Conservation (phyloP, 768 basidiomycete species). For the Pulveroboletus sp. region DNA sequence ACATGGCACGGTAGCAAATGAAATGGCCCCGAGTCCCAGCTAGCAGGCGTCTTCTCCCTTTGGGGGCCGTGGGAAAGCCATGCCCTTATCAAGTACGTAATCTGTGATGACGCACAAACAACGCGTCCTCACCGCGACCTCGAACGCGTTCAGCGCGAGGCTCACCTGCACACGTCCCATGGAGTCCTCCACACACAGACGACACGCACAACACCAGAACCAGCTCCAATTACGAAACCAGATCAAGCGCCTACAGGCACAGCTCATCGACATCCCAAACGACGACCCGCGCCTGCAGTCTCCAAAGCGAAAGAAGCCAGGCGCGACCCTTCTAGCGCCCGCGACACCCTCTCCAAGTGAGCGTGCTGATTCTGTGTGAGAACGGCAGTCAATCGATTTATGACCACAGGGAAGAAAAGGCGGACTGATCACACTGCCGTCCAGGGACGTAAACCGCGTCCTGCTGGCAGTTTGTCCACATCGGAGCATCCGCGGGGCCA, state of each 20-base stretch:
- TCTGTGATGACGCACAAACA: conserved; percentile 13
- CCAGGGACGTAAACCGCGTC: conserved; percentile 19
- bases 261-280: conserved; percentile 40
- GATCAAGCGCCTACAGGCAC: conserved; percentile 53
- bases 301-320: conserved; percentile 45
- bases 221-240: conserved; percentile 50
- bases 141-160: conserved; percentile 9
- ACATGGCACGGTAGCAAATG: background rate
- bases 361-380: conserved; percentile 13
- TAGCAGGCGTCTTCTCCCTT: too few relatives aligned
- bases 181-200: conserved; percentile 50
- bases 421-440: conserved; percentile 34
- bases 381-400: background rate
- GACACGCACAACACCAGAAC: conserved; percentile 33
- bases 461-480: conserved; percentile 4
- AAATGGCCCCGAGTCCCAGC: conserved; percentile 8
- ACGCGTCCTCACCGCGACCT: conserved; percentile 13
- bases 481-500: conserved; percentile 14
- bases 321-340: conserved; percentile 39
- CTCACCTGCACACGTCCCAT: conserved; percentile 28
- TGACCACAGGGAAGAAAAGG: conserved; percentile 36
- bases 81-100: conserved; percentile 18
- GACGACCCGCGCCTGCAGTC: conserved; percentile 28
- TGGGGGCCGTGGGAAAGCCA: conserved; percentile 10
- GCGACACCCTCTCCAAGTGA: conserved; percentile 65